phyloP scores from a whole-genome alignment of 441 rosid genomes.

The Melastoma candidum region DNA sequence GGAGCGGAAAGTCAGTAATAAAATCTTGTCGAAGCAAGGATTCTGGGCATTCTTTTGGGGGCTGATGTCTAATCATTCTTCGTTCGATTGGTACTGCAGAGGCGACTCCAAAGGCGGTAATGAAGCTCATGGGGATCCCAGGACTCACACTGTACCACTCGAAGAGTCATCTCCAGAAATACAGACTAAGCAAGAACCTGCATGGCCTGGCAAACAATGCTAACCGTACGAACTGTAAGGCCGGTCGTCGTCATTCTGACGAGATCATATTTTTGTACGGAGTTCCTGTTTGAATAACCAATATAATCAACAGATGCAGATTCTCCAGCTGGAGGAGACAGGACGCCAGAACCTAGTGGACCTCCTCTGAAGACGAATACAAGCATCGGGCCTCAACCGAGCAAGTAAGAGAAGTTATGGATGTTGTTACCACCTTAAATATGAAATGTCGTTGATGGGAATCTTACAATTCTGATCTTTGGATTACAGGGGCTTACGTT shows the following conservation, averaged over 20 bases:
- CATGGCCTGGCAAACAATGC: slow-evolving; percentile 70
- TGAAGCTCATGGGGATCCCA: slow-evolving; percentile 96
- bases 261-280: background rate
- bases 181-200: slow-evolving; percentile 91
- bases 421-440: background rate
- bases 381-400: slow-evolving; percentile 56
- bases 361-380: slow-evolving; percentile 41
- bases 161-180: slow-evolving; percentile 99
- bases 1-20: slow-evolving; percentile 86
- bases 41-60: background rate
- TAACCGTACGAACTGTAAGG: slow-evolving; percentile 61
- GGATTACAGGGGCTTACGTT: slow-evolving; percentile 51
- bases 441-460: slow-evolving; percentile 5
- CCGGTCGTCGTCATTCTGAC: background rate
- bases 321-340: slow-evolving; percentile 43
- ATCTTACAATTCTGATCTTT: slow-evolving; percentile 16
- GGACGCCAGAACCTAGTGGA: slow-evolving; percentile 53
- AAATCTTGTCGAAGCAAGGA: background rate
- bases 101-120: slow-evolving; percentile 95
- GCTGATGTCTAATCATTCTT: background rate
- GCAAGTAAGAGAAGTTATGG: slow-evolving; percentile 43
- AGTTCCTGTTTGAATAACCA: slow-evolving; percentile 5
- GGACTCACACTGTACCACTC: slow-evolving; percentile 97
- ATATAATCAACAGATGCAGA: slow-evolving; percentile 29
- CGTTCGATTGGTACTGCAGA: slow-evolving; percentile 40